Evolutionary conservation across 2,329 filamentous ascomycete species (phyloP), one percentile per base, ranked within the genome.

Genomic region (Fusarium beomiforme): DNA sequence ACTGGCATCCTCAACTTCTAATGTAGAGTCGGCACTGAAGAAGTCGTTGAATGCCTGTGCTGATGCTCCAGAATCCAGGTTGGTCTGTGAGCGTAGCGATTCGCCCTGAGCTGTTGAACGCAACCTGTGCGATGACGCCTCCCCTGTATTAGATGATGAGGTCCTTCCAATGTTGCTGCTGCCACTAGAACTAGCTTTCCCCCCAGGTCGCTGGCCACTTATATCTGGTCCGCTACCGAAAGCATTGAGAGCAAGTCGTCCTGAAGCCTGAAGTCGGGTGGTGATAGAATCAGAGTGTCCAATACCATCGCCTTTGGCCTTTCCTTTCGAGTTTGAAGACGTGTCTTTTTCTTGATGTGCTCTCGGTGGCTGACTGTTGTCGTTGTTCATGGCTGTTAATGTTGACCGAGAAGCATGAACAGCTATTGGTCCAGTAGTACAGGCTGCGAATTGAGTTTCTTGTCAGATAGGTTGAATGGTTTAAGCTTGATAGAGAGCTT

Each of bases 31-130:
- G 21, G 64, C 67, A 50, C 41, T 59, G n/a, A 69, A 67, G 58
- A 71, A 72, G 26, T 79, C 78, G 53, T 78, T 67, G 42, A 73
- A 73, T 16, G 76, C 74, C 44, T 72, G 77, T 44, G 82, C 81
- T 47, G 80, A 77, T 19, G 75, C 69, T 8, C 81, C 75, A 14
- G 81, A 74, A 19, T 67, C 62, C 14, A 67, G 42, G 21, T 67
- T 43, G 21, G 49, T 23, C 33, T 69, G 73, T 34, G 59, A 37
- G 24, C 64, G 68, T 23, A 75, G 56, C 42, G 72, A 67, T 36
- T 74, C 70, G 19, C 69, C 56, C 24, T 59, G 51, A 13, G 33
- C 64, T 31, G 66, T 59, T 24, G 70, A 69, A 10, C 54, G 64
- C 19, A 72, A 31, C 50, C 60, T 75, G 34, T 71, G 66, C 17